Base-by-base conservation (phyloP, 495 filamentous ascomycete species). In the Daldinia caldariorum region DNA sequence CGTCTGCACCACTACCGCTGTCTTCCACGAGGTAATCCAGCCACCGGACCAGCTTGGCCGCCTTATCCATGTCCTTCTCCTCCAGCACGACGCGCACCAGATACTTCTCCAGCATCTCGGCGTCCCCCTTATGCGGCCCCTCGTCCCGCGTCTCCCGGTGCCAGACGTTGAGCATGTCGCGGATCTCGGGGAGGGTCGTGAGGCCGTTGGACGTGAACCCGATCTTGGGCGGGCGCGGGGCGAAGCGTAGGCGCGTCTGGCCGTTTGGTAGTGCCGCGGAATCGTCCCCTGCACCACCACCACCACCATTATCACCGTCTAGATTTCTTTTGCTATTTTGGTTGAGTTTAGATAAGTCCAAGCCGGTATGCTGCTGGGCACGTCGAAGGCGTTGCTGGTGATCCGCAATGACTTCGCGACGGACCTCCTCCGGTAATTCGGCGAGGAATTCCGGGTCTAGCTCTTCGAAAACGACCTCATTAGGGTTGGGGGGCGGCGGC, bases 351-450 rank as follows among this genome's bases (percentile, higher is more conserved):
- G 59, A 49, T 1, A 73, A 60, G 50, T 72, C 73, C 32, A 80
- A 65, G 14, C 71, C 77, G 13, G 76, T 63, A 34, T 68, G 72
- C n/a, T 76, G 77, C 4, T 76, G 77, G 4, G 76, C 77, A 9
- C 84, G 86, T 0, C 83, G 79, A 14, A 83, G 79, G 20, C 88
- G 87, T 10, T 84, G 87, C 9, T 84, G 83, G 63, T 92, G 88
- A 71, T 97, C 89, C 6, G 84, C 88, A 8, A 97, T 76, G 13
- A 97, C 84, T 80, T 97, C 94, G 20, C 78, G 78, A 37, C 92
- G 88, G 54, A 97, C 85, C 57, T 97, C 91, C 60, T 91, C 89
- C 0, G 94, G 94, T 0, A 97, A 81, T 20, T 92, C 93, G 12
- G 90, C 87, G 35, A 97, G 88, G 78, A 95, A 94, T 6, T 88